Percentiles rank a stretch among this genome's conserved stretches.
These are phyloP conservation scores for Phytophthora tentaculata DNA, from an alignment of 352 stramenopile species.

Conservation along the genomic window DNA sequence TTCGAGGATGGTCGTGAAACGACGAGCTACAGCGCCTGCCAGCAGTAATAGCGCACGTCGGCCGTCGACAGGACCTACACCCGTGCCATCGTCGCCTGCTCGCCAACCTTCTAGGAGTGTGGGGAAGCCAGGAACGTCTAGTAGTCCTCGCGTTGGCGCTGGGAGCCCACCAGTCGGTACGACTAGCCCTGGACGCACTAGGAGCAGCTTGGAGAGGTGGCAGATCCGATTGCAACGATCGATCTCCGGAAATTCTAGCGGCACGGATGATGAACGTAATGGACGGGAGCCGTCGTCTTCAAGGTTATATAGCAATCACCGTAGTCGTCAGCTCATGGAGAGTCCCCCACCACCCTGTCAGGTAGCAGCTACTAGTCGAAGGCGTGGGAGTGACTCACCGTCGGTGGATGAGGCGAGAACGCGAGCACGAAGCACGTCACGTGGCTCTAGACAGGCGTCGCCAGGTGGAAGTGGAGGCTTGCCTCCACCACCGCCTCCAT, in stretches of 20 bases:
- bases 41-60: slow-evolving; percentile 28
- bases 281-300: slow-evolving; percentile 24
- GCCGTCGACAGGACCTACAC: slow-evolving; percentile 15
- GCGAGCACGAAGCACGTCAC: slow-evolving; percentile 30
- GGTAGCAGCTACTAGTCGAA: slow-evolving; percentile 29
- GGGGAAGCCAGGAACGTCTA: slow-evolving; percentile 15
- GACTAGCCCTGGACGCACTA: slow-evolving; percentile 18
- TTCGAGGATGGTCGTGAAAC: slow-evolving; percentile 63
- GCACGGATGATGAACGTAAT: slow-evolving; percentile 37
- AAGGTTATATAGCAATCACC: slow-evolving; percentile 36
- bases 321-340: slow-evolving; percentile 46
- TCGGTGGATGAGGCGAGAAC: slow-evolving; percentile 15
- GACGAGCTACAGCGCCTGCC: slow-evolving; percentile 37
- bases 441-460: slow-evolving; percentile 26
- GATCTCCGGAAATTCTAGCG: slow-evolving; percentile 35
- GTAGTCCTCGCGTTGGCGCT: slow-evolving; percentile 14
- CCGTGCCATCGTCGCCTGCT: slow-evolving; percentile 31
- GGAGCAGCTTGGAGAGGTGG: slow-evolving; percentile 37
- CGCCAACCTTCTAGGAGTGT: slow-evolving; percentile 22
- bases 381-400: slow-evolving; percentile 25
- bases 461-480: slow-evolving; percentile 22
- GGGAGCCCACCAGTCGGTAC: slow-evolving; percentile 16
- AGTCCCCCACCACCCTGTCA: slow-evolving; percentile 41
- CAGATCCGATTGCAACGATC: slow-evolving; percentile 33
- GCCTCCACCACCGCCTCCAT: slow-evolving; percentile 25